Base-by-base conservation (phyloP, 2,329 filamentous ascomycete species). In the Fusarium buharicum region DNA sequence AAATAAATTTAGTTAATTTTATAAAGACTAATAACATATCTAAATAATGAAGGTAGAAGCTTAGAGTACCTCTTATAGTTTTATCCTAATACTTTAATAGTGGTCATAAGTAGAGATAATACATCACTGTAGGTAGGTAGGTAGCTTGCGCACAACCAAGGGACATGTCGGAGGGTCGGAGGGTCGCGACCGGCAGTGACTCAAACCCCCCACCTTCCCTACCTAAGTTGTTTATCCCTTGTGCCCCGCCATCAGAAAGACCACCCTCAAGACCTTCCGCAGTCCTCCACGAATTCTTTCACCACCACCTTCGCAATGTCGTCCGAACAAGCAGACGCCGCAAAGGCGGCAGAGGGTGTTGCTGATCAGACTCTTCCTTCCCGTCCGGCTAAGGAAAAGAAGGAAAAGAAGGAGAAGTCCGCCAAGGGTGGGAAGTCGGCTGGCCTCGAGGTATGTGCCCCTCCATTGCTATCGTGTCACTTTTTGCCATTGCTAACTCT, bases 401-500 rank as follows among this genome's bases (percentile, higher is more conserved):
- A 77, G 64, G 71, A 74, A 40, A 75, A 75, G 62, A 73, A 73
- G 68, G 70, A 70, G 45, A 74, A 75, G 67, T 39, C 57, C 33
- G 64, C 80, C 60, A 85, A 87, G 68, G 82, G 80, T 56, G 81
- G 87, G 68, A 88, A 88, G 77, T 85, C 86, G 62, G 79, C 87
- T 55, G 77, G 81, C 40, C 81, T 88, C 59, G 82, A 79, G 78
- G 81, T 77, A 66, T 50, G 62, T 61, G 34, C 34, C 46, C 45
- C 53, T 55, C 57, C 43, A 40, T 47, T 43, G 27, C 49, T 43
- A 52, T 54, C 41, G 52, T 56, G 31, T 17, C 27, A n/a, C 24
- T 31, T 27, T 16, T 33, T n/a, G 31, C 43, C 48, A 62, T 59
- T 68, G 30, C 63, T 74, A 49, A 75, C 50, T 24, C 16, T 16